These are phyloP conservation scores for Aspergillus sojae DNA, from an alignment of 2,329 filamentous ascomycete species.

Conservation along the genomic window DNA sequence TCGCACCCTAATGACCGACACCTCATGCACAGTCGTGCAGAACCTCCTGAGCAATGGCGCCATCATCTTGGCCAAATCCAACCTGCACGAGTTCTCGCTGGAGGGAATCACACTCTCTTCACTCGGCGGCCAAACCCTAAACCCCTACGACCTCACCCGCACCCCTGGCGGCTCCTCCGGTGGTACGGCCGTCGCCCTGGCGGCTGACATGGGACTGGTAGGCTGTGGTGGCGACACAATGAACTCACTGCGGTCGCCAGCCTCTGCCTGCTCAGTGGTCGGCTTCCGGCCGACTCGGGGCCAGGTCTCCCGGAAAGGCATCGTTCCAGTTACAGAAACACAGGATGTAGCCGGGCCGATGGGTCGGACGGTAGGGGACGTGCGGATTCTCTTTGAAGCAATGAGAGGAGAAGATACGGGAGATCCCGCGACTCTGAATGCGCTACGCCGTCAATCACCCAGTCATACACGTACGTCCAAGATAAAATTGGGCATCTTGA, in stretches of 20 bases:
- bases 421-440: not conserved
- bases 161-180: slow-evolving; percentile 68
- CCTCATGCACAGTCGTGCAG: slow-evolving; percentile 55
- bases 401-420: slow-evolving; percentile 23
- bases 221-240: slow-evolving; percentile 64
- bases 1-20: slow-evolving; percentile 42
- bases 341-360: slow-evolving; percentile 62
- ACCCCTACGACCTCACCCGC: slow-evolving; percentile 67
- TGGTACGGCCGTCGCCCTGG: slow-evolving; percentile 63
- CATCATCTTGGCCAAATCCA: slow-evolving; percentile 62
- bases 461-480: not conserved
- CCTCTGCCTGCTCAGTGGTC: slow-evolving; percentile 62
- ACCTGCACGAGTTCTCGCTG: slow-evolving; percentile 65
- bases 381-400: slow-evolving; percentile 28
- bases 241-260: slow-evolving; percentile 64
- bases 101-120: slow-evolving; percentile 67
- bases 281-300: slow-evolving; percentile 62
- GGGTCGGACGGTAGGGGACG: slow-evolving; percentile 45
- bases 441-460: not conserved
- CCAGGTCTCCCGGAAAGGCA: slow-evolving; percentile 53
- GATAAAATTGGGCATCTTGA: slow-evolving; percentile 5
- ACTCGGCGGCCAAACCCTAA: slow-evolving; percentile 65
- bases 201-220: slow-evolving; percentile 59
- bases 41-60: slow-evolving; percentile 56
- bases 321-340: slow-evolving; percentile 60